Evolutionary conservation across 169 alveolate species (phyloP), one percentile per base, ranked within the genome.

Genomic region (Theileria luwenshuni): DNA sequence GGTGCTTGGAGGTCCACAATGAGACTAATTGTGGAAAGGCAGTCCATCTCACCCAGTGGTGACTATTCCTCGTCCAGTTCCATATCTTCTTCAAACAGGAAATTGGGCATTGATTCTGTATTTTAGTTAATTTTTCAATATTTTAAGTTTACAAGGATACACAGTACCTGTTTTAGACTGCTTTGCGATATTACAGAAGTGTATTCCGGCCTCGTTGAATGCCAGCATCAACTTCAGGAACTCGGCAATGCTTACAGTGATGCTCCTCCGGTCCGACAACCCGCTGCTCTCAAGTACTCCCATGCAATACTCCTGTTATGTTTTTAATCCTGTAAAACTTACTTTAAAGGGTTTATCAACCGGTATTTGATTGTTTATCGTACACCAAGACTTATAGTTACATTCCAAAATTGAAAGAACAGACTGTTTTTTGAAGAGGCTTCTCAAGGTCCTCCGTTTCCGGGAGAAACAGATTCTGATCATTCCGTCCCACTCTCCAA

Each of bases 401-500:
- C 92, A 90, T 75, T 95, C 98, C 43, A 98, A 90, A 84, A 96
- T 91, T 74, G 94, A 91, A 23, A 96, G 79, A 1, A 96, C 94
- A 25, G 97, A 87, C 74, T 95, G 96, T 64, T 94, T 93, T 62
- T 96, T 96, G 84, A 98, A 98, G 30, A 95, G 90, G 21, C 99
- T 98, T 23, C 97, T 94, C 68, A 98, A 89, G 8, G 99, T 96
- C 86, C 97, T 97, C 79, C 98, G 92, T 86, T 98, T 98, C 52
- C 99, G 93, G 76, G 96, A 92, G 83, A 98, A 98, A 74, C 99
- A 96, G 23, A 97, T 86, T 70, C 99, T 93, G 58, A 98, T 75
- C 90, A 98, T 80, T 3, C 99, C 99, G 90, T 98, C 99, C 99
- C 99, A 97, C 80, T 98, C 99, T 35, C 85, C 91, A 81, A 96